Percentiles rank a stretch among this genome's conserved stretches.
Conservation (phyloP, 345 rosid species). For the Ailanthus altissimus region DNA sequence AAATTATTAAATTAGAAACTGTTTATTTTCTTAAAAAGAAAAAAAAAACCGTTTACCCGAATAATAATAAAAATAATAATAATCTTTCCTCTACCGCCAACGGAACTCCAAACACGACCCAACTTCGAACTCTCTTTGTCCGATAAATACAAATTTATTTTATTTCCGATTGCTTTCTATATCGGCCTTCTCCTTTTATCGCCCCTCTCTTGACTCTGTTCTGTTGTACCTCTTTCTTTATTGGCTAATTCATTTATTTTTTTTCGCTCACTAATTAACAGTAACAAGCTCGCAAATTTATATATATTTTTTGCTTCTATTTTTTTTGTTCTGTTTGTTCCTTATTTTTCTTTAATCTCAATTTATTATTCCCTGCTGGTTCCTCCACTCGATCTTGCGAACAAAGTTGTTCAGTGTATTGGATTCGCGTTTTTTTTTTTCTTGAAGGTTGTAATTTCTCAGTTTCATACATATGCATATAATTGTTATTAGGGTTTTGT, state of each 20-base stretch:
- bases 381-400: neutral
- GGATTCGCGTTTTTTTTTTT: neutral
- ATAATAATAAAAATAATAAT: too few relatives aligned
- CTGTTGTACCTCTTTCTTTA: neutral
- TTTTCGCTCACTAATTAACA: neutral
- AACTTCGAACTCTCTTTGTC: neutral
- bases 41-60: constrained; percentile 6
- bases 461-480: neutral
- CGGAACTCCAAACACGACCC: neutral
- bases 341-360: constrained; percentile 22
- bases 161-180: neutral
- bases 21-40: neutral
- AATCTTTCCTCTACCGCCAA: neutral
- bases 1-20: too few relatives aligned
- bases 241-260: neutral
- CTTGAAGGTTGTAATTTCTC: constrained; percentile 15
- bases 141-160: neutral
- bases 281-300: too few relatives aligned
- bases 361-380: constrained; percentile 11
- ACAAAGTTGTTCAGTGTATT: constrained; percentile 9
- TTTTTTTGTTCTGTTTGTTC: neutral
- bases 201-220: neutral
- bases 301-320: too few relatives aligned
- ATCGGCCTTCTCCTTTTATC: neutral
- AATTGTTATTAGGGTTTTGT: constrained; percentile 35